Percentiles rank a stretch among this genome's conserved stretches.
These are phyloP conservation scores for Ogataea polymorpha DNA, from an alignment of 805 yeast genomes.

Conservation along the genomic window DNA sequence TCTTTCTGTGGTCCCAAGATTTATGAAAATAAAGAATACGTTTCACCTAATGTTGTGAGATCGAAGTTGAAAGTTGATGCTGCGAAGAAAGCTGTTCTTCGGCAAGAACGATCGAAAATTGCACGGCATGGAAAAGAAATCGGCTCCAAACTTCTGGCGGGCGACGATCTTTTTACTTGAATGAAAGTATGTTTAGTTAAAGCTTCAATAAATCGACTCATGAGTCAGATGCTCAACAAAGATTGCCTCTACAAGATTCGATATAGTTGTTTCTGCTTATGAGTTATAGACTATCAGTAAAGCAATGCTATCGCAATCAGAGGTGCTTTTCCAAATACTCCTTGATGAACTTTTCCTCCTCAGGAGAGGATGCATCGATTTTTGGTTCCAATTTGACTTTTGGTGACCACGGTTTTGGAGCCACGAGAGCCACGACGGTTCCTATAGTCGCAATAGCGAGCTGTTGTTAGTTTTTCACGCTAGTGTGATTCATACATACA, in stretches of 20 bases:
- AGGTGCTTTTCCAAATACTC: constrained; percentile 54
- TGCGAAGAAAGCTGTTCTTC: constrained; percentile 72
- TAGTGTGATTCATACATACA: constrained; percentile 34
- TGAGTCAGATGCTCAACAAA: no score
- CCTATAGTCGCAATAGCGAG: constrained; percentile 82
- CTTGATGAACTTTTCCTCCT: constrained; percentile 83
- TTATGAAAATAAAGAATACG: constrained; percentile 94
- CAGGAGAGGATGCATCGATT: constrained; percentile 75
- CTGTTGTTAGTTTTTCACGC: constrained; percentile 23
- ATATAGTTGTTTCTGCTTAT: no score
- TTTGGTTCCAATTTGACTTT: constrained; percentile 59
- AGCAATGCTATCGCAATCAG: neutral
- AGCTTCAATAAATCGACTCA: no score
- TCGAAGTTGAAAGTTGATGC: constrained; percentile 79
- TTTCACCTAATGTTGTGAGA: constrained; percentile 92
- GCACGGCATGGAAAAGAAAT: neutral
- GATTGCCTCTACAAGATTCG: no score
- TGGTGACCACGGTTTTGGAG: constrained; percentile 74
- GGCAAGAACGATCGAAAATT: constrained; percentile 66
- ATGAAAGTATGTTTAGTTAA: no score
- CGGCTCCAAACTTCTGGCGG: neutral
- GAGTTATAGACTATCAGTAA: no score
- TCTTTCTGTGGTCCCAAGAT: constrained; percentile 97
- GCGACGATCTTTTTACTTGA: no score
- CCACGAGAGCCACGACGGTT: constrained; percentile 55